A percentile compares a stretch with the other conserved stretches of the same genome.
Evolutionary conservation across 768 basidiomycete species (phyloP).

Genomic region (Boletus rufocinnamomeus): DNA sequence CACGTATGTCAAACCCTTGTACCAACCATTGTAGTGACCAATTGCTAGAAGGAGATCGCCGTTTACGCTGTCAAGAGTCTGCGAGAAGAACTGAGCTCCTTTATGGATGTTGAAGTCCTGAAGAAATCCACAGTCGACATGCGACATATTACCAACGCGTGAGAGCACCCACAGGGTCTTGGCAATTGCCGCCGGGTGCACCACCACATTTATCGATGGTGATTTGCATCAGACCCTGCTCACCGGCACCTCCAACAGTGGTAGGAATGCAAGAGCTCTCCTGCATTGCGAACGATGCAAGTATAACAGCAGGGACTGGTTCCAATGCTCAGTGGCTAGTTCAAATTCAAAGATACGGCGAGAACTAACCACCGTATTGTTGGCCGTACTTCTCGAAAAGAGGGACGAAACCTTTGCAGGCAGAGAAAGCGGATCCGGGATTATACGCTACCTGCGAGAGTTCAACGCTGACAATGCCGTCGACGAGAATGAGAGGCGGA

Average conservation of each 20-base stretch:
- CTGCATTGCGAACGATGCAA: constrained; percentile 90
- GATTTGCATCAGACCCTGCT: constrained; percentile 88
- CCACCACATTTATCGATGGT: constrained; percentile 73
- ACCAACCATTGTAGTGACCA: constrained; percentile 82
- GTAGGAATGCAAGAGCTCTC: constrained; percentile 73
- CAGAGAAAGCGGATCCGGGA: constrained; percentile 54
- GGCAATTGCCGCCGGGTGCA: constrained; percentile 48
- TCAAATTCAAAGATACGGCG: not conserved
- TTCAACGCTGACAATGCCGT: constrained; percentile 50
- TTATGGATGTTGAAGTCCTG: constrained; percentile 72
- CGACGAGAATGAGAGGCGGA: constrained; percentile 60
- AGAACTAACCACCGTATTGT: constrained; percentile 42
- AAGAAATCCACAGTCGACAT: not conserved
- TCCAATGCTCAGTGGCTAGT: not conserved
- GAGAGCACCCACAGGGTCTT: constrained; percentile 36
- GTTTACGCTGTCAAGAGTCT: constrained; percentile 40
- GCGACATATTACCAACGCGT: not conserved
- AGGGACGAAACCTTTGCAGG: constrained; percentile 51
- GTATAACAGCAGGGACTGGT: constrained; percentile 68
- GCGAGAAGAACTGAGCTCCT: constrained; percentile 62
- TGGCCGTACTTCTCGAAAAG: constrained; percentile 62
- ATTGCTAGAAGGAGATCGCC: constrained; percentile 59
- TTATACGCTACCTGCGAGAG: constrained; percentile 51
- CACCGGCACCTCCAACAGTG: constrained; percentile 72
- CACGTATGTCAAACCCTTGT: constrained; percentile 57